These are phyloP conservation scores for button mushroom (Agaricus bisporus) DNA, from an alignment of 768 basidiomycete species.

Conservation along the genomic window DNA sequence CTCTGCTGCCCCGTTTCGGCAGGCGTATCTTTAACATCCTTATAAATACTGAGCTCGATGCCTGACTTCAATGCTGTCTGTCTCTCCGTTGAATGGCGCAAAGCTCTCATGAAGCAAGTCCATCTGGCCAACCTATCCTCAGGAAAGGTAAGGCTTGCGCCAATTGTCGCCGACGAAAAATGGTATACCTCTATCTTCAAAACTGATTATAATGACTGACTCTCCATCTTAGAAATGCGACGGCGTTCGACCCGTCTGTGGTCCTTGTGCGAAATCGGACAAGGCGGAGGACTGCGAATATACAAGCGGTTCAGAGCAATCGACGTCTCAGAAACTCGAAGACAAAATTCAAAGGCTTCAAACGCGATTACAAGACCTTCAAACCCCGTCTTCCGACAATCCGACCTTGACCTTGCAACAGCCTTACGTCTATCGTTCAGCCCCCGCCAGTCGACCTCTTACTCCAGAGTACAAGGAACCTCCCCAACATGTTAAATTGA, in stretches of 20 bases:
- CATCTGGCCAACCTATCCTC: neutral
- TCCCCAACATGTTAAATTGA: slow-evolving; percentile 22
- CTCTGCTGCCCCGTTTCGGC: no score
- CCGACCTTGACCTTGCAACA: slow-evolving; percentile 25
- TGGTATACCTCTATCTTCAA: neutral
- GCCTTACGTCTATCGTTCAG: slow-evolving; percentile 24
- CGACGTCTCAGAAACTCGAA: slow-evolving; percentile 44
- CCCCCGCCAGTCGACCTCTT: neutral
- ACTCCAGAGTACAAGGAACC: slow-evolving; percentile 21
- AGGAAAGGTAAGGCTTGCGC: slow-evolving; percentile 9
- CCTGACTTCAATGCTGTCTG: neutral
- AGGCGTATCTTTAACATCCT: neutral
- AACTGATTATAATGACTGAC: no score
- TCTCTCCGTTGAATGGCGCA: neutral
- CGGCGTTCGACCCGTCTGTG: slow-evolving; percentile 45
- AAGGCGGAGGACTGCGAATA: slow-evolving; percentile 59
- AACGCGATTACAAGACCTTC: slow-evolving; percentile 40
- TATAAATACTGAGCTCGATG: neutral
- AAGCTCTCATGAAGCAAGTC: neutral
- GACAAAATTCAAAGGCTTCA: slow-evolving; percentile 43
- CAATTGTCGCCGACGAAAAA: slow-evolving; percentile 10
- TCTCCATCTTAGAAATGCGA: slow-evolving; percentile 43
- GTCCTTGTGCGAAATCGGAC: slow-evolving; percentile 40
- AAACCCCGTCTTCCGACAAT: slow-evolving; percentile 18
- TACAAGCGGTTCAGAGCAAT: slow-evolving; percentile 36